Conservation (phyloP, 768 basidiomycete species). For the Kwoniella bestiolae region DNA sequence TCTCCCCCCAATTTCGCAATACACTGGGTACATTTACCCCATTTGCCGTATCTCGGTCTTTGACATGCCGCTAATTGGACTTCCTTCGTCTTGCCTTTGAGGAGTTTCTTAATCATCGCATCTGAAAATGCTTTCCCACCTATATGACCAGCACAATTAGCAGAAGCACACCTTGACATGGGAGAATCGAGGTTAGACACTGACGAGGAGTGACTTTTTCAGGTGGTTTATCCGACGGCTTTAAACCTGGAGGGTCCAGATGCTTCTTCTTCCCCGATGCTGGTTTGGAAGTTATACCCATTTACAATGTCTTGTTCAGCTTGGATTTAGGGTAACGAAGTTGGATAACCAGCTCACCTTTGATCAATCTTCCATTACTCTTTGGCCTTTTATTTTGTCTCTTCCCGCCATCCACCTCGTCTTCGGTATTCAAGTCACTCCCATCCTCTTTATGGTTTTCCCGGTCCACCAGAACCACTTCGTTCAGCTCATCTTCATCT, state of each 20-base stretch:
- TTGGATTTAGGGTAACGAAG: not conserved
- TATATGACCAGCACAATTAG: not conserved
- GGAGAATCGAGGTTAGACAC: not conserved
- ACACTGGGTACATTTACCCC: slow-evolving; percentile 51
- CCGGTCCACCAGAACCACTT: not conserved
- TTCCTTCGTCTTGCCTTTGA: slow-evolving; percentile 39
- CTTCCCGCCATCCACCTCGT: not conserved
- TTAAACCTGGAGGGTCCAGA: slow-evolving; percentile 22
- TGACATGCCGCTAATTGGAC: slow-evolving; percentile 40
- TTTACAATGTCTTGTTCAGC: not conserved
- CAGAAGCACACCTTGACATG: not conserved
- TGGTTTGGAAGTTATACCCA: too few relatives aligned
- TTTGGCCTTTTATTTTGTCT: slow-evolving; percentile 9
- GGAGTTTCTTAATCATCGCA: slow-evolving; percentile 21
- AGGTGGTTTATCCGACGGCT: slow-evolving; percentile 21
- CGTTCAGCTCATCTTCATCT: slow-evolving; percentile 9
- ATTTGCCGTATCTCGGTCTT: slow-evolving; percentile 39
- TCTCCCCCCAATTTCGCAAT: slow-evolving; percentile 43
- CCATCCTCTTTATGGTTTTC: slow-evolving; percentile 2
- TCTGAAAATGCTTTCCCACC: slow-evolving; percentile 32
- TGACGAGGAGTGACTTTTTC: slow-evolving; percentile 8
- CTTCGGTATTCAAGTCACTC: slow-evolving; percentile 8
- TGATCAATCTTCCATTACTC: slow-evolving; percentile 17
- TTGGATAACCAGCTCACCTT: slow-evolving; percentile 13
- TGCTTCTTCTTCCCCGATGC: slow-evolving; percentile 15